These are phyloP conservation scores for Linderniella brevidens DNA, from an alignment of 257 asterid genomes.

Conservation along the genomic window DNA sequence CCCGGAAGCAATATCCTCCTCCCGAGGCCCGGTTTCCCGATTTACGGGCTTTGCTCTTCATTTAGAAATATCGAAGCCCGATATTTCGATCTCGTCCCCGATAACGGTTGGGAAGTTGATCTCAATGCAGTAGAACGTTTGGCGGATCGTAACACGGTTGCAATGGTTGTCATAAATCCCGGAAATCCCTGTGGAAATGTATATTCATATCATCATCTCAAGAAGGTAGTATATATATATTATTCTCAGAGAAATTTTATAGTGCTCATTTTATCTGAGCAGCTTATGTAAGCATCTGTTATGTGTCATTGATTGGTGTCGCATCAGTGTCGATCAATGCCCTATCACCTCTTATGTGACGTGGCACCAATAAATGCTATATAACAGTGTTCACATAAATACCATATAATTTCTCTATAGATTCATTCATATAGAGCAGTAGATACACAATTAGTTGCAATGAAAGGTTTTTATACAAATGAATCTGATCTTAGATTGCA, in stretches of 20 bases:
- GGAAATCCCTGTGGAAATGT: slow-evolving; percentile 95
- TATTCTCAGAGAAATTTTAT: too few relatives aligned
- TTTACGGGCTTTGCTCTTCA: slow-evolving; percentile 55
- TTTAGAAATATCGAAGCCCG: slow-evolving; percentile 49
- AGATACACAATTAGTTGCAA: not conserved
- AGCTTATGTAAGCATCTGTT: too few relatives aligned
- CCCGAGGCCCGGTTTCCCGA: slow-evolving; percentile 81
- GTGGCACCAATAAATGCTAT: too few relatives aligned
- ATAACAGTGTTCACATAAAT: too few relatives aligned
- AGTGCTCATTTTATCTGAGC: not conserved
- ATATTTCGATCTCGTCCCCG: slow-evolving; percentile 51
- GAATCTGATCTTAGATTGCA: slow-evolving; percentile 35
- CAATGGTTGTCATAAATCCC: slow-evolving; percentile 63
- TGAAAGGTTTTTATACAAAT: not conserved
- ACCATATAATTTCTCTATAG: too few relatives aligned
- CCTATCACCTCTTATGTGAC: too few relatives aligned
- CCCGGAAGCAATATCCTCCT: slow-evolving; percentile 66
- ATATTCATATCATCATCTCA: slow-evolving; percentile 38
- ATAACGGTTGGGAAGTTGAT: slow-evolving; percentile 62
- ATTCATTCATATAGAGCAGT: too few relatives aligned
- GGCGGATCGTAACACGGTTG: slow-evolving; percentile 69
- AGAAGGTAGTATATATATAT: slow-evolving; percentile 29
- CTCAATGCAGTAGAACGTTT: slow-evolving; percentile 42
- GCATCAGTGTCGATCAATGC: too few relatives aligned
- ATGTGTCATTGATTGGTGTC: too few relatives aligned